Evolutionary conservation across 2,329 filamentous ascomycete species (phyloP), one percentile per base, ranked within the genome.

Genomic region (Diaporthe citrichinensis): DNA sequence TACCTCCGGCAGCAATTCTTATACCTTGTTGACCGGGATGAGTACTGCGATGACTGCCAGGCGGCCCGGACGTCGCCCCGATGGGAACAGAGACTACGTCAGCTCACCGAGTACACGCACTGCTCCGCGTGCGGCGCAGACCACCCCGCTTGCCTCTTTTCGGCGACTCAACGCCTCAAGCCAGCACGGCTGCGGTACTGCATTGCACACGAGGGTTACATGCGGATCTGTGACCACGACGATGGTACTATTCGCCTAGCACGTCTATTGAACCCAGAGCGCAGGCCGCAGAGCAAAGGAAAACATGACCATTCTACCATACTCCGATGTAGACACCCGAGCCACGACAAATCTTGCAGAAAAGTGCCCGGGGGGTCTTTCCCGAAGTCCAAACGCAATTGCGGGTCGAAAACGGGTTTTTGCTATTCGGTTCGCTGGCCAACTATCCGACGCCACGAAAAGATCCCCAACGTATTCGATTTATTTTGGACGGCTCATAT

Each of bases 81-180:
- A 20, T 74, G 73, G 65, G 25, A 51, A 4, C 9, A 46, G 34
- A 71, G 57, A 15, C 34, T 53, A 14, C 2, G 4, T 1, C 14
- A 46, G 46, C 46, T 74, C 1, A 39, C 55, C 23, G 23, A 51
- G 10, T 62, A 74, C 36, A 23, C 72, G 5, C 73, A 74, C 65
- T 74, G 73, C 46, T 74, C 73, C 4, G 25, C 4, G 1, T 74
- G 73, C 17, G 46, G 9, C 17, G 28, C 23, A 7, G 73, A 72
- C 4, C 65, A 74, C 28, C 73, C 73, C 12, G 67, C 65, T 1
- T 74, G 65, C 10, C 67, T 74, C 8, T 74, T 74, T 55, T 72
- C 73, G 5, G 39, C 17, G 4, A n/a, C 10, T 1, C 67, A 71
- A 15, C 73, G 73, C 12, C 46, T 25, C 23, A 61, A 57, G 2